phyloP scores from a whole-genome alignment of 345 rosid species.

The Iberis pinnata region DNA sequence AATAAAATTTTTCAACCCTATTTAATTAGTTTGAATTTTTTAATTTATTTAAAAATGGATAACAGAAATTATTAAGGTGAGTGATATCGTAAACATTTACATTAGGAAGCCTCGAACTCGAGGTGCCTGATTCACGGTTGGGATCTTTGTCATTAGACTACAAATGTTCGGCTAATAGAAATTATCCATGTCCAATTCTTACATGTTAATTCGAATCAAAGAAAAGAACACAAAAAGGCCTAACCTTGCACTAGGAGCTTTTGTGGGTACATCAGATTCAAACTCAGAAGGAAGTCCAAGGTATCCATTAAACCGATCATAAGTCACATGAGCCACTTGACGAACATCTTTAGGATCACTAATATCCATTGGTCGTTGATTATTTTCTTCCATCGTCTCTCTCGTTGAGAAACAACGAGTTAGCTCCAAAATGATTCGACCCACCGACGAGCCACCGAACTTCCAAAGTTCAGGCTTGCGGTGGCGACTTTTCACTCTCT shows the following conservation, averaged over 20 bases:
- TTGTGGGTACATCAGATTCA: conserved; percentile 75
- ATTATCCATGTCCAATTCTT: too few species aligned
- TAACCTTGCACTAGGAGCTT: conserved; percentile 94
- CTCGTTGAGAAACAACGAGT: conserved; percentile 52
- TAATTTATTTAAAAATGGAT: too few species aligned
- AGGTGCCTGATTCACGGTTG: too few species aligned
- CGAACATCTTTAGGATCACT: conserved; percentile 74
- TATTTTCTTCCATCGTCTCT: conserved; percentile 40
- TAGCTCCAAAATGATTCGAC: conserved; percentile 52
- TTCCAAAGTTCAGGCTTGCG: conserved; percentile 16
- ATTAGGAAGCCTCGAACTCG: too few species aligned
- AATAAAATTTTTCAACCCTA: too few species aligned
- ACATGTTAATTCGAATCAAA: background rate
- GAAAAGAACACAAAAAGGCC: background rate
- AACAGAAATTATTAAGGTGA: too few species aligned
- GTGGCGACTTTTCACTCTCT: conserved; percentile 12
- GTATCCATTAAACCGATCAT: conserved; percentile 91
- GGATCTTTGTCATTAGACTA: too few species aligned
- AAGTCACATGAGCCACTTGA: conserved; percentile 92
- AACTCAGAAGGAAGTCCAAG: conserved; percentile 88
- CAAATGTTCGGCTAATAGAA: too few species aligned
- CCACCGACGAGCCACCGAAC: conserved; percentile 22
- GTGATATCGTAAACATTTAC: too few species aligned
- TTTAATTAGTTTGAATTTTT: too few species aligned
- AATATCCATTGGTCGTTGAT: conserved; percentile 68